Percentiles rank a stretch among this genome's conserved stretches.
Conservation (phyloP, 106 monocot genomes). For the Apostasia ramifera region DNA sequence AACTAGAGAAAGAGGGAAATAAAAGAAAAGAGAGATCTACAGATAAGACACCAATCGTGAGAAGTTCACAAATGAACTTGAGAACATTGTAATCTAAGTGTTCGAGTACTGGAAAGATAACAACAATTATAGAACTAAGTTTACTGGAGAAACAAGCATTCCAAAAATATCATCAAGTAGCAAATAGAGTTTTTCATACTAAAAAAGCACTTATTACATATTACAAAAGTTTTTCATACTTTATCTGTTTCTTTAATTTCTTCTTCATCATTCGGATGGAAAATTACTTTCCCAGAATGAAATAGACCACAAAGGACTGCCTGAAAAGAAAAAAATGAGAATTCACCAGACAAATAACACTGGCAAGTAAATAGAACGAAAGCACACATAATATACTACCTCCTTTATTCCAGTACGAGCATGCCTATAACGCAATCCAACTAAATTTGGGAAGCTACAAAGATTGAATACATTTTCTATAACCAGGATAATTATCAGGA, state of each 20-base stretch:
- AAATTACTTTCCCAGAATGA: constrained; percentile 62
- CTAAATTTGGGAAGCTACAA: constrained; percentile 44
- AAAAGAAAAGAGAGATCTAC: too few relatives aligned
- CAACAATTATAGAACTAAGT: too few relatives aligned
- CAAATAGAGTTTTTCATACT: too few relatives aligned
- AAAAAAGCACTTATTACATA: background rate
- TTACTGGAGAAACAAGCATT: too few relatives aligned
- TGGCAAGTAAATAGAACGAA: background rate
- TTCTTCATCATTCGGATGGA: constrained; percentile 85
- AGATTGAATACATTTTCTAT: constrained; percentile 96
- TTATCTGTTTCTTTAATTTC: constrained; percentile 70
- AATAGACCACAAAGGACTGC: constrained; percentile 84
- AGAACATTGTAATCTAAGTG: too few relatives aligned
- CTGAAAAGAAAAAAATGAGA: constrained; percentile 39
- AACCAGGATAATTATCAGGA: background rate
- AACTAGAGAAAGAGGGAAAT: too few relatives aligned
- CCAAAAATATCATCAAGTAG: too few relatives aligned
- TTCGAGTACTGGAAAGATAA: too few relatives aligned
- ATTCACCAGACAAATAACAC: constrained; percentile 3
- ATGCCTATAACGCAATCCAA: constrained; percentile 57
- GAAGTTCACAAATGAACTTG: too few relatives aligned
- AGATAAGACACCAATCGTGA: too few relatives aligned
- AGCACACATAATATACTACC: constrained; percentile 27
- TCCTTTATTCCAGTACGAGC: constrained; percentile 54
- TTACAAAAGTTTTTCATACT: constrained; percentile 27